phyloP scores from a whole-genome alignment of 2,329 filamentous ascomycete genomes.

The Venturia pyrina region DNA sequence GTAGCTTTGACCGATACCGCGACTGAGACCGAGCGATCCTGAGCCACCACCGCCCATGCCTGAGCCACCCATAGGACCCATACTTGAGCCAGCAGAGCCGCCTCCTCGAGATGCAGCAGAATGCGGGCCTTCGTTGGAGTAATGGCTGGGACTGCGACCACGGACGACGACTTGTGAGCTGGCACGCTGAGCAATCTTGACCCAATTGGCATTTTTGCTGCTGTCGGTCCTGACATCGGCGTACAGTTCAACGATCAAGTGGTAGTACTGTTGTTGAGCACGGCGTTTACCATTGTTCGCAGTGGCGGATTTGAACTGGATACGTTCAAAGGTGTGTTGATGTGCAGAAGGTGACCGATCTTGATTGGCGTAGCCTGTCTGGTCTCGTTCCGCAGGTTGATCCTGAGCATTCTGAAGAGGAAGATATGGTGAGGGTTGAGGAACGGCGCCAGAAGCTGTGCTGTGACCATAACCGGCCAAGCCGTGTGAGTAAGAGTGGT shows the following conservation, averaged over 20 bases:
- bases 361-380: constrained; percentile 16
- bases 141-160: constrained; percentile 71
- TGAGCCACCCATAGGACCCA: constrained; percentile 40
- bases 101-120: constrained; percentile 24
- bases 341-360: constrained; percentile 23
- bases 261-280: constrained; percentile 86
- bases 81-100: constrained; percentile 48
- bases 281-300: constrained; percentile 88
- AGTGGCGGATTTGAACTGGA: constrained; percentile 89
- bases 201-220: constrained; percentile 43
- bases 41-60: constrained; percentile 22
- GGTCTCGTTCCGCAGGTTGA: constrained; percentile 16
- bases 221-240: constrained; percentile 50
- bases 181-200: constrained; percentile 62
- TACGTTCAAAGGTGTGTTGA: constrained; percentile 68
- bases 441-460: neutral
- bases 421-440: constrained; percentile 23
- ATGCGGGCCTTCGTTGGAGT: constrained; percentile 54
- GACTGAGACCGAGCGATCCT: neutral
- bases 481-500: constrained; percentile 29
- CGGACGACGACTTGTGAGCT: constrained; percentile 82
- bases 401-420: constrained; percentile 28
- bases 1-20: constrained; percentile 15
- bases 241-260: constrained; percentile 77
- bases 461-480: constrained; percentile 23